phyloP scores from a whole-genome alignment of 2,329 filamentous ascomycete species.

The Didymella pomorum region DNA sequence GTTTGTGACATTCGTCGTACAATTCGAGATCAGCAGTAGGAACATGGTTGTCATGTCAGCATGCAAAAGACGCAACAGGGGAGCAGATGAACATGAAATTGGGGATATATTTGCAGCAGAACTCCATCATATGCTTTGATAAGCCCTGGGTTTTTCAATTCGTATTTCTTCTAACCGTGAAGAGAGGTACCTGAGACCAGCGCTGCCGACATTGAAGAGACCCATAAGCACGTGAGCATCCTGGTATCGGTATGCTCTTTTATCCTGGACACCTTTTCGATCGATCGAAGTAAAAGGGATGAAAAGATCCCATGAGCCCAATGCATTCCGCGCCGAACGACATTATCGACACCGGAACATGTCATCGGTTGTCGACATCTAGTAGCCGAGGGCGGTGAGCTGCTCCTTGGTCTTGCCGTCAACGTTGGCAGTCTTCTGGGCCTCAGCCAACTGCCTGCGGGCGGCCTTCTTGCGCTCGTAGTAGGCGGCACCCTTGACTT shows the following conservation, averaged over 20 bases:
- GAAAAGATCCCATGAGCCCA: constrained; percentile 51
- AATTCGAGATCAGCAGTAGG: too few species aligned
- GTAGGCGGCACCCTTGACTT: constrained; percentile 99
- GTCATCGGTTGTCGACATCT: constrained; percentile 57
- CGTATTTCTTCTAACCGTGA: constrained; percentile 50
- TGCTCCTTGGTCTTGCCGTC: constrained; percentile 87
- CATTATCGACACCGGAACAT: constrained; percentile 41
- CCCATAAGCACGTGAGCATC: constrained; percentile 51
- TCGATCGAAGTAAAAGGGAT: constrained; percentile 50
- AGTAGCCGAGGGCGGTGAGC: constrained; percentile 92
- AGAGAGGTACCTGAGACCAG: constrained; percentile 47
- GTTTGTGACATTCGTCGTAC: too few species aligned
- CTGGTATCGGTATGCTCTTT: constrained; percentile 49
- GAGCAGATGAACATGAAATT: constrained; percentile 23
- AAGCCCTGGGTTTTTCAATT: constrained; percentile 51
- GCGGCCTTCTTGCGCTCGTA: constrained; percentile 99
- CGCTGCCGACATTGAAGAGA: constrained; percentile 50
- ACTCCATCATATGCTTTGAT: constrained; percentile 47
- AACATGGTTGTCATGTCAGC: not conserved
- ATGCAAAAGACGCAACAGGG: not conserved
- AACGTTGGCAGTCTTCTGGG: constrained; percentile 89
- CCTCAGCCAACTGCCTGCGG: constrained; percentile 87
- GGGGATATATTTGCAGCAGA: constrained; percentile 41
- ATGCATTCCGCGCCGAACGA: constrained; percentile 50
- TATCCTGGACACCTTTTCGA: constrained; percentile 50